These are phyloP conservation scores for Aspergillus sclerotioniger DNA, from an alignment of 495 filamentous ascomycete species.

Conservation along the genomic window DNA sequence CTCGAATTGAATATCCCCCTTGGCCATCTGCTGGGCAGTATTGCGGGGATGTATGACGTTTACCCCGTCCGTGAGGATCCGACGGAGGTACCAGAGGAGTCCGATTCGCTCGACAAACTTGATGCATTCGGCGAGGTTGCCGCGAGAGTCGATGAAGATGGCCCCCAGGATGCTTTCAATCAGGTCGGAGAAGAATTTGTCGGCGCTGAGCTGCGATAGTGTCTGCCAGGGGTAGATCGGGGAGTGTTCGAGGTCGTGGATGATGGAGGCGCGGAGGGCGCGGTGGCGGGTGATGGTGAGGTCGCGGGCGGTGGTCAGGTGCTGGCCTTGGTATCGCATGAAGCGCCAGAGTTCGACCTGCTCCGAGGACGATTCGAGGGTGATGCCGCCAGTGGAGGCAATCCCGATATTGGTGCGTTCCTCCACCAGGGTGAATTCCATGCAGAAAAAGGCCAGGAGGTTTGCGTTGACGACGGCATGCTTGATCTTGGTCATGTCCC, in stretches of 20 bases:
- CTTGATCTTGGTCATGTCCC: slow-evolving; percentile 70
- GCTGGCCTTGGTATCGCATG: slow-evolving; percentile 56
- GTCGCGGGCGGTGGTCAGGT: slow-evolving; percentile 46
- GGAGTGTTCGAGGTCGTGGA: slow-evolving; percentile 44
- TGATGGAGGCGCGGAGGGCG: slow-evolving; percentile 48
- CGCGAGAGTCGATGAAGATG: slow-evolving; percentile 75
- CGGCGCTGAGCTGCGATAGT: slow-evolving; percentile 61
- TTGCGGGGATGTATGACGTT: slow-evolving; percentile 74
- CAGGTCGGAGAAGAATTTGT: slow-evolving; percentile 85
- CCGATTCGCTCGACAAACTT: slow-evolving; percentile 62
- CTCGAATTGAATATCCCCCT: slow-evolving; percentile 8
- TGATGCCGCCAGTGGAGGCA: not conserved
- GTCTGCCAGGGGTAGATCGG: slow-evolving; percentile 70
- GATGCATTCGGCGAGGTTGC: slow-evolving; percentile 55
- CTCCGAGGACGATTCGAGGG: slow-evolving; percentile 25
- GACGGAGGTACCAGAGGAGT: slow-evolving; percentile 58
- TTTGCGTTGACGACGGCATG: slow-evolving; percentile 79
- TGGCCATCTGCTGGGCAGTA: slow-evolving; percentile 58
- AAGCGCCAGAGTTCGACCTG: slow-evolving; percentile 57
- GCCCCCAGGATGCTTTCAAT: slow-evolving; percentile 81
- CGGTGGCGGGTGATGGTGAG: slow-evolving; percentile 47
- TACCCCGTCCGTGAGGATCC: slow-evolving; percentile 58
- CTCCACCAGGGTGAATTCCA: slow-evolving; percentile 39
- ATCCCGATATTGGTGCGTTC: slow-evolving; percentile 12
- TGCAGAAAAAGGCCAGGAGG: slow-evolving; percentile 81